Percentiles rank a stretch among this genome's conserved stretches.
phyloP scores from a whole-genome alignment of 2,329 filamentous ascomycete species.

The Penicillium sp. region DNA sequence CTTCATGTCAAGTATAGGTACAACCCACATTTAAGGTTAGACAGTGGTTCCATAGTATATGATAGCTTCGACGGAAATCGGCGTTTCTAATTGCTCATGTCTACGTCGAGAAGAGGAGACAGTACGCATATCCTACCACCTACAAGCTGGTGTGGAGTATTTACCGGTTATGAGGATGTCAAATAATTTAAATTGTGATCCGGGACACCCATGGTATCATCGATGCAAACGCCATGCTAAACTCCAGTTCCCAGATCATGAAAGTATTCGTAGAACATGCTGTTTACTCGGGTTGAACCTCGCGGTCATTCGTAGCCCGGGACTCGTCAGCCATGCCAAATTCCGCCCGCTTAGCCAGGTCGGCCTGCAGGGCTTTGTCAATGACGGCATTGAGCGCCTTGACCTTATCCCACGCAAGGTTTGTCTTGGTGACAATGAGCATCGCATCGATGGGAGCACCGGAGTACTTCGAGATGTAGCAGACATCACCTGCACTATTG shows the following conservation, averaged over 20 bases:
- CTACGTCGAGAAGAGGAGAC: background rate
- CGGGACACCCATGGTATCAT: background rate
- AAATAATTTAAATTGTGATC: background rate
- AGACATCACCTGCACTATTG: constrained; percentile 86
- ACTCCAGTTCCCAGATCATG: constrained; percentile 24
- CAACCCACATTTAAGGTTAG: no score
- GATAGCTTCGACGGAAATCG: no score
- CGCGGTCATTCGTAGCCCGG: constrained; percentile 79
- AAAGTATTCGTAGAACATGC: constrained; percentile 25
- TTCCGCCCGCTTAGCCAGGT: constrained; percentile 59
- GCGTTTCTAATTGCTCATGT: no score
- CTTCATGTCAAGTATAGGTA: no score
- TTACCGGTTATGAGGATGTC: background rate
- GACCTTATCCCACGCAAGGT: constrained; percentile 70
- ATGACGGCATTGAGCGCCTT: constrained; percentile 74
- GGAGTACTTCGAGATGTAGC: constrained; percentile 85
- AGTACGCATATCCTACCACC: background rate
- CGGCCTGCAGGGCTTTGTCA: constrained; percentile 68
- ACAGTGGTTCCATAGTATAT: no score
- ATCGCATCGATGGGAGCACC: constrained; percentile 78
- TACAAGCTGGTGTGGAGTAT: background rate
- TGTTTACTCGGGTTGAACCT: constrained; percentile 30
- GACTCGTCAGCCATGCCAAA: constrained; percentile 78
- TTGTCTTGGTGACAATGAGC: constrained; percentile 70
- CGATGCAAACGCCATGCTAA: constrained; percentile 13